A percentile compares a stretch with the other conserved stretches of the same genome.
Evolutionary conservation across 345 rosid genomes (phyloP).

Genomic region (Dovyalis caffra): DNA sequence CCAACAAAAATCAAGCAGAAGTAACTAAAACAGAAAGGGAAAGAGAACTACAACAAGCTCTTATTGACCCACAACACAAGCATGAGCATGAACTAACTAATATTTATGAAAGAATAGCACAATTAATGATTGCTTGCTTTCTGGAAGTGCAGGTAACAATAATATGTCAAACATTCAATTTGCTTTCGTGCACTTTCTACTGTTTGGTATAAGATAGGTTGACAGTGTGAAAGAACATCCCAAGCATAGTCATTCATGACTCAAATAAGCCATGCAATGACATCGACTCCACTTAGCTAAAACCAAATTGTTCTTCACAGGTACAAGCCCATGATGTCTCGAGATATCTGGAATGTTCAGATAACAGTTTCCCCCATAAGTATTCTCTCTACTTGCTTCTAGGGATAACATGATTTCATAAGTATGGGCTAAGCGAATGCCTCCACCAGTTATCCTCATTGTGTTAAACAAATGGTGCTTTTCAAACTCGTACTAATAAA

Average conservation of each 20-base stretch:
- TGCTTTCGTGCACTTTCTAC: neutral
- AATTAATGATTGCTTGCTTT: neutral
- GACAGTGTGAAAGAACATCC: neutral
- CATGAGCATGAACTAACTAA: neutral
- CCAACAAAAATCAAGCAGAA: neutral
- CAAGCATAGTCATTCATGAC: neutral
- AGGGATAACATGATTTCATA: neutral
- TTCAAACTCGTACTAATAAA: too few species aligned
- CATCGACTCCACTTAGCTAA: neutral
- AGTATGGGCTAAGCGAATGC: neutral
- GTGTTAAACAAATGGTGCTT: too few species aligned
- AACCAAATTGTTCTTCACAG: neutral
- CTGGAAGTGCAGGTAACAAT: neutral
- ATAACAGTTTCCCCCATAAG: neutral
- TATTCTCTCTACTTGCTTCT: neutral
- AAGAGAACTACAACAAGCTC: neutral
- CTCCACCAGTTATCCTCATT: neutral
- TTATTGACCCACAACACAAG: neutral
- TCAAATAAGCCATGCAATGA: conserved; percentile 1
- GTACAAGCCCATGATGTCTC: neutral
- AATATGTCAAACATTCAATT: neutral
- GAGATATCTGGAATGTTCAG: neutral
- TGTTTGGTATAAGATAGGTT: neutral
- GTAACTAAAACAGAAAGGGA: neutral
- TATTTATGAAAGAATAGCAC: too few species aligned